phyloP scores from a whole-genome alignment of 768 basidiomycete genomes.

The Hygrophorus pudorinus region DNA sequence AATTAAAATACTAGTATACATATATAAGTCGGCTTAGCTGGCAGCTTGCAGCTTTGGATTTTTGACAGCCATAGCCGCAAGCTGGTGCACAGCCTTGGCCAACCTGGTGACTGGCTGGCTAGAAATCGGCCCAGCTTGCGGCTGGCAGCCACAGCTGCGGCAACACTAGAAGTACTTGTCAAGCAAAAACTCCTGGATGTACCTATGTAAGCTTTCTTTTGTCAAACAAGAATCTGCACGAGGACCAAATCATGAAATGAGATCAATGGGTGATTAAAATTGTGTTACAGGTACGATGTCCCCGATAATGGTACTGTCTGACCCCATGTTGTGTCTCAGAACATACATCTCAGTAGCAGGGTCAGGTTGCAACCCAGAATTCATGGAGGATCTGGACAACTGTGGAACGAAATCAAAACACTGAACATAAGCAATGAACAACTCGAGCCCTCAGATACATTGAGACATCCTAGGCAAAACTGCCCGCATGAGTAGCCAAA shows the following conservation, averaged over 20 bases:
- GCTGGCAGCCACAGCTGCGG: too few species aligned
- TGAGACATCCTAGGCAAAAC: neutral
- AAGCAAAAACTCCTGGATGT: neutral
- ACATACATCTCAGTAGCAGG: conserved; percentile 5
- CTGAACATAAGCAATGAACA: conserved; percentile 2
- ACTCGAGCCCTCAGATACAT: neutral
- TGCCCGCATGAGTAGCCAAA: conserved; percentile 1
- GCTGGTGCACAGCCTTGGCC: too few species aligned
- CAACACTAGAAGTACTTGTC: conserved; percentile 2
- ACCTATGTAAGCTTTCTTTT: conserved; percentile 1
- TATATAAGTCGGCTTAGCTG: too few species aligned
- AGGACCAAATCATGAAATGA: conserved; percentile 6
- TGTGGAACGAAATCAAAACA: conserved; percentile 8
- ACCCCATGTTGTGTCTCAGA: conserved; percentile 1
- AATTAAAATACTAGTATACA: too few species aligned
- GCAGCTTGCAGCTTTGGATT: too few species aligned
- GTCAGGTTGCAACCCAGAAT: conserved; percentile 3
- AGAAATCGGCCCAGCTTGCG: too few species aligned
- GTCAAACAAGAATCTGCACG: conserved; percentile 3
- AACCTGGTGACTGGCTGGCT: too few species aligned
- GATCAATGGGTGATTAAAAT: conserved; percentile 6
- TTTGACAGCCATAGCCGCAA: too few species aligned
- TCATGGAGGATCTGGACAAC: neutral
- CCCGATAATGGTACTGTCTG: conserved; percentile 5
- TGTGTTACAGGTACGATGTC: conserved; percentile 7